Evolutionary conservation across 192 early-diverging fungal genomes (phyloP).

Genomic region (Phlyctochytrium planicorne): DNA sequence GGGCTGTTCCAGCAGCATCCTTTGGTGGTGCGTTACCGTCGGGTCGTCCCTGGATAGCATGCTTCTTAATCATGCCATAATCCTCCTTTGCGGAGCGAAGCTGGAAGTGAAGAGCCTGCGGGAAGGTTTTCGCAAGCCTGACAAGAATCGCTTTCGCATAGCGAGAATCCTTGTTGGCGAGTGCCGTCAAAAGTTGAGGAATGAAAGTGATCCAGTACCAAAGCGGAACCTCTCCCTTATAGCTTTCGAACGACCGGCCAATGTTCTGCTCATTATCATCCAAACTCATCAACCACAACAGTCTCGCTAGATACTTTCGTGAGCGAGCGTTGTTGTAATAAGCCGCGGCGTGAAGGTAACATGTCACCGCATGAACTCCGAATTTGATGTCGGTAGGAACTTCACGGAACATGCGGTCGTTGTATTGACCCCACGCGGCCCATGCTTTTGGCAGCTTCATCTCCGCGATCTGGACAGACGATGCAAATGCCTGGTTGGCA

Average conservation of each 20-base stretch:
- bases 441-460: slow-evolving; percentile 87
- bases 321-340: slow-evolving; percentile 83
- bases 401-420: slow-evolving; percentile 87
- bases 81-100: slow-evolving; percentile 93
- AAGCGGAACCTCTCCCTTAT: slow-evolving; percentile 85
- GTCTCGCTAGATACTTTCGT: slow-evolving; percentile 86
- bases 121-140: slow-evolving; percentile 92
- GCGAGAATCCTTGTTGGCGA: slow-evolving; percentile 75
- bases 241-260: slow-evolving; percentile 77
- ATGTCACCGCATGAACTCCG: slow-evolving; percentile 88
- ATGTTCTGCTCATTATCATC: slow-evolving; percentile 77
- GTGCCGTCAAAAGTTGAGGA: slow-evolving; percentile 83
- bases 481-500: slow-evolving; percentile 87
- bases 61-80: slow-evolving; percentile 63
- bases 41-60: slow-evolving; percentile 1
- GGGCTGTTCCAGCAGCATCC: not conserved
- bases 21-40: slow-evolving; percentile 14
- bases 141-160: slow-evolving; percentile 79
- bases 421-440: slow-evolving; percentile 95
- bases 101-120: slow-evolving; percentile 92
- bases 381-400: slow-evolving; percentile 77
- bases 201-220: slow-evolving; percentile 99
- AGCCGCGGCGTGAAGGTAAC: slow-evolving; percentile 92
- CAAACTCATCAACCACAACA: slow-evolving; percentile 87
- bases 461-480: slow-evolving; percentile 82